Base-by-base conservation (phyloP, 331 rosid species). In the Quercus tomentella region DNA sequence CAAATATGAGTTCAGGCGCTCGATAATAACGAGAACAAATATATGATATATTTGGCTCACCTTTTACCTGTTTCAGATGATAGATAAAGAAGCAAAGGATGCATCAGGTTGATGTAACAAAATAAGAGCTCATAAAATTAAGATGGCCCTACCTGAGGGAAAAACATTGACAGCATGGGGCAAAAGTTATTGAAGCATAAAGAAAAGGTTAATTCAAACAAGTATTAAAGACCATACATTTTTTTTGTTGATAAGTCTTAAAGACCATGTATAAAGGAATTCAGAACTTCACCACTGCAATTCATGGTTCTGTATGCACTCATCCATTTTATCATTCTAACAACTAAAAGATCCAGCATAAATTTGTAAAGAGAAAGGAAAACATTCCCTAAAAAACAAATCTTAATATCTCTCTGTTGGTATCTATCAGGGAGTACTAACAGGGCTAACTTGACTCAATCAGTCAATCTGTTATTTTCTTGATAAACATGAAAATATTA, bases 1-100 rank as follows among this genome's bases (percentile, higher is more conserved):
- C 93, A 67, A 91, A 89, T 81, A 91, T 89, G 35, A 91, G 91
- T 76, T 91, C 96, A 31, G 93, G 96, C 17, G 93, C 96, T 78
- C 93, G 84, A 79, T 91, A 91, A 82, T 89, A 89, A 22, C 91
- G 90, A 66, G 96, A 91, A 56, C 96, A 91, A 67, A 91, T 91
- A 76, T 91, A 89, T 26, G 96, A 89, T 82, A 89, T 91, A 52
- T 91, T 91, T 55, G 96, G 93, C 74, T 91, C 96, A 26, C 90
- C 93, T 83, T 89, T 91, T 35, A 91, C 89, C 96, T 91, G 73
- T 66, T 49, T 58, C 43, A 55, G 60, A 82, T 65, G 45, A 70
- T 23, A 22, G 16, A 63, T 71, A 70, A 57, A 30, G 58, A 49
- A 3, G 28, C 63, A 7, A 20, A 6, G 41, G 31, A 69, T 23